Evolutionary conservation across 352 stramenopile species (phyloP), one percentile per base, ranked within the genome.

Genomic region (Globisporangium echinulatum): DNA sequence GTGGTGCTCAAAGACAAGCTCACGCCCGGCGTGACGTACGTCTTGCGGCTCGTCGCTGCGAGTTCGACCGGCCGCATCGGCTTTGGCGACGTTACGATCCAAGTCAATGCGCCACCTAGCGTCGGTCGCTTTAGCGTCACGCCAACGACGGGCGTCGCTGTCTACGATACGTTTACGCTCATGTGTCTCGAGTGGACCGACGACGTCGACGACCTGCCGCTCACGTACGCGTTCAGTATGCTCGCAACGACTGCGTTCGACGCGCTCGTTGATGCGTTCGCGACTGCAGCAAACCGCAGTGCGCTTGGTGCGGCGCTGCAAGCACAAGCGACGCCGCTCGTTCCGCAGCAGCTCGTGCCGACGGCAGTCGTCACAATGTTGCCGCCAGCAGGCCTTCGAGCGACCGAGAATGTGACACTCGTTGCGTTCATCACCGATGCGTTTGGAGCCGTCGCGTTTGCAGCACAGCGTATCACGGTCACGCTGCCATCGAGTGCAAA

Each of bases 151-250:
- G 82, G 82, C 13, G 75, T 72, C 44, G 82, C 80, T 0, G 77
- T 89, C 48, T 46, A 74, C 13, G 82, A 90, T 53, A 46, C 15
- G 4, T 90, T 92, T 51, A 66, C 60, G 0, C 61, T 92, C 3
- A 62, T 58, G 0, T 90, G 82, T 15, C 50, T 61, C 4, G 53
- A 84, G 33, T 92, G 82, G 82, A 87, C 73, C 1, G 82, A 92
- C 51, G 75, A 85, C 15, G 42, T 52, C 0, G 65, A 72, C 3
- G 78, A 90, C 47, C 62, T 88, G 36, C 80, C 82, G 17, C 58
- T 92, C 11, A 73, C 52, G 13, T 92, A 92, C 56, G 61, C 71
- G 8, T 92, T 89, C 50, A 73, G 76, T 1, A 69, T 80, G n/a
- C 43, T 89, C 10, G 44, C 73, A 4, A 69, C 69, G 0, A n/a